These are phyloP conservation scores for Colletotrichum gloeosporioides DNA, from an alignment of 2,329 filamentous ascomycete species.

Conservation along the genomic window DNA sequence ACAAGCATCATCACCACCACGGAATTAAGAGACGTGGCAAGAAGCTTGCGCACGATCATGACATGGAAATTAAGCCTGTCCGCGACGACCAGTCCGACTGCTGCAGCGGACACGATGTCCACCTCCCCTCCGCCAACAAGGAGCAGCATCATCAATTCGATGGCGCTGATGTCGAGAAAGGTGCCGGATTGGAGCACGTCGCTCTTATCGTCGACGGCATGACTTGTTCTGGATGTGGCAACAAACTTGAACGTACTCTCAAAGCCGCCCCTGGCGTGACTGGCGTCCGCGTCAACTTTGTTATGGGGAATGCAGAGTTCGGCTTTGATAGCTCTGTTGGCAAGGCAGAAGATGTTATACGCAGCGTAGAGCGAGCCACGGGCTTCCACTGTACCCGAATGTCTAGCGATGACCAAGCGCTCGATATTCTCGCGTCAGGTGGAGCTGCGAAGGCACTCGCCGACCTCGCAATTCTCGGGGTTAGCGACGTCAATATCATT, in stretches of 20 bases:
- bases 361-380: slow-evolving; percentile 28
- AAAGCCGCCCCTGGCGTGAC: slow-evolving; percentile 31
- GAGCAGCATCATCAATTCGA: not conserved
- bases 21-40: slow-evolving; percentile 24
- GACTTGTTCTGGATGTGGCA: slow-evolving; percentile 40
- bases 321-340: slow-evolving; percentile 28
- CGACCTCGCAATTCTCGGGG: slow-evolving; percentile 25
- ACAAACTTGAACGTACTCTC: slow-evolving; percentile 36
- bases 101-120: slow-evolving; percentile 1
- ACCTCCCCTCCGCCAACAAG: not conserved
- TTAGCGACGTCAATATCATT: slow-evolving; percentile 29
- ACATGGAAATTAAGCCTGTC: slow-evolving; percentile 2
- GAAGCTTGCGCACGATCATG: slow-evolving; percentile 12
- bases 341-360: slow-evolving; percentile 31
- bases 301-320: slow-evolving; percentile 41
- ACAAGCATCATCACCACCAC: slow-evolving; percentile 23
- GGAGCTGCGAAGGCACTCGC: slow-evolving; percentile 25
- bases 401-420: slow-evolving; percentile 28
- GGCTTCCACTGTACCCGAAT: slow-evolving; percentile 34
- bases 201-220: slow-evolving; percentile 37
- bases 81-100: slow-evolving; percentile 3
- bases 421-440: slow-evolving; percentile 32
- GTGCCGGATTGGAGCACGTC: slow-evolving; percentile 29
- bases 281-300: slow-evolving; percentile 39
- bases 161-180: slow-evolving; percentile 30